Evolutionary conservation across 805 yeast genomes (phyloP), one percentile per base, ranked within the genome.

Genomic region (Yamadazyma olivae): DNA sequence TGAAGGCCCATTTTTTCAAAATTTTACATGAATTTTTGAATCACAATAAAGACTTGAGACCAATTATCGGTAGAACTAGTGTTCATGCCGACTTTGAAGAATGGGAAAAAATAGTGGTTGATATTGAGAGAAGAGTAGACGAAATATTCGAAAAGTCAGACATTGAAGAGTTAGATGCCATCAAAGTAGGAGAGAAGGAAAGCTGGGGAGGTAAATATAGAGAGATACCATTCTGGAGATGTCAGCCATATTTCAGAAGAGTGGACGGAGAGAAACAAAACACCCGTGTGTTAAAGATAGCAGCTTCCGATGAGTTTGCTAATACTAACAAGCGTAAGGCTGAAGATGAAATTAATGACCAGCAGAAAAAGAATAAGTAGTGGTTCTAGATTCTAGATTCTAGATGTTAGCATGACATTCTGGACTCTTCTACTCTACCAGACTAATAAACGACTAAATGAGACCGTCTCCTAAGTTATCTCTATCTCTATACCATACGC

Each of bases 1-100:
- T 89, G 82, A 93, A 93, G 53, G 82, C 96, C 2, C 99, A 93
- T 59, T 77, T 91, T 53, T 93, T 93, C 71, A 88, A 88, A 56
- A 65, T 86, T 9, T 61, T 93, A 42, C 81, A 88, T 51, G 83
- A 88, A n/a, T 87, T 93, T 49, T 67, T 93, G 39, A 75, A 81
- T 7, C 59, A 68, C 17, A 89, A 88, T 53, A 82, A 87, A 3
- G 95, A 87, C 38, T 70, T 93, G 14, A 71, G 99, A 46, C 74
- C 85, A 7, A 64, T 72, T 36, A 72, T 93, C 18, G 95, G 95
- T 1, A 61, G 59, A 33, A 52, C 68, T 13, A 64, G 69, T 38
- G 71, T 66, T 5, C 63, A 64, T 36, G 58, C 64, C 4, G 51
- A 56, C 17, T 48, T 58, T 21, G 57, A 59, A 1, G 57, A 62